Base-by-base conservation (phyloP, 2,329 filamentous ascomycete genomes). In the Amylocarpus encephaloides region DNA sequence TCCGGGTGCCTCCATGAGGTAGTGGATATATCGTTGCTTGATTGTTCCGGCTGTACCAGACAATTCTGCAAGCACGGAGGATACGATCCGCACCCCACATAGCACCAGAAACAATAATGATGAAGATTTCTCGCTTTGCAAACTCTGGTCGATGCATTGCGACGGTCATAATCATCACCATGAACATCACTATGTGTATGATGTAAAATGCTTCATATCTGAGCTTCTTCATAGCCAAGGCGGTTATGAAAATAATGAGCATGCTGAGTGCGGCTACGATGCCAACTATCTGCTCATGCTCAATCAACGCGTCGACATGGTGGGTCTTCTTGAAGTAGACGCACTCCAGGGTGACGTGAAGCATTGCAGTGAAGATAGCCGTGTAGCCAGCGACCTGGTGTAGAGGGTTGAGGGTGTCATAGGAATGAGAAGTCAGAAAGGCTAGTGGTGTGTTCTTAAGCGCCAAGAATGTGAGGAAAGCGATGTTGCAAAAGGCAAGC, bases 371-470 rank as follows among this genome's bases (percentile, higher is more conserved):
- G 32, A 68, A 49, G 22, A 80, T 68, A 15, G 75, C 73, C 6
- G 69, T 70, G 56, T 73, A 76, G 2, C 78, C 78, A 3, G 72
- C 70, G 15, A 77, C 66, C 50, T 75, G 74, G 57, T 83, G 79
- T 2, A 83, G 68, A 43, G 75, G 69, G 57, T 80, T 82, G 46
- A 83, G 71, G 16, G 76, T 71, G 52, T 82, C 79, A 60, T 83
- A 79, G 5, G 78, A 80, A 59, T 74, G 77, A 1, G 71, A 66
- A 1, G 74, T 75, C 10, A 83, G 55, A 51, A 73, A 72, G 0
- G 73, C 73, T 15, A 82, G 62, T 0, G 78, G 79, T 0, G 78
- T 82, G 59, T 82, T 80, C 57, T 80, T 81, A 38, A 82, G 67
- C 1, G 74, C 70, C 13, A 83, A 66, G 43, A 81, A 74, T 11